Percentiles rank a stretch among this genome's conserved stretches.
Evolutionary conservation across 768 basidiomycete genomes (phyloP).

Genomic region (Tephrocybe sp.): DNA sequence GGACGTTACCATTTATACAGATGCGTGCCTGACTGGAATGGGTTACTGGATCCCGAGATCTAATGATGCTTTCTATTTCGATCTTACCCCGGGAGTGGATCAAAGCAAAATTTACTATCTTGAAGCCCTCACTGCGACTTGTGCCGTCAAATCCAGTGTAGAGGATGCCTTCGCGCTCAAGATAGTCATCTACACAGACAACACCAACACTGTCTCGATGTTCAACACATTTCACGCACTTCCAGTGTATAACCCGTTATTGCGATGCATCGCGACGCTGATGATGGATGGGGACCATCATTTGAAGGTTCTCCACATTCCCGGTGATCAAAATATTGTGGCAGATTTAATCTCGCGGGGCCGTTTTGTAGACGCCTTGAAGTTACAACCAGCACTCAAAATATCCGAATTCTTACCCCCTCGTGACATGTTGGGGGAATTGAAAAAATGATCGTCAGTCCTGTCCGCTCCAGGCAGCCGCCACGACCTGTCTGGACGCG

Average conservation of each 20-base stretch:
- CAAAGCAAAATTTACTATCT: constrained; percentile 21
- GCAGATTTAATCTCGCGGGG: constrained; percentile 19
- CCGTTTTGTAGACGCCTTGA: not conserved
- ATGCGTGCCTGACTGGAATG: constrained; percentile 3
- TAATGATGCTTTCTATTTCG: constrained; percentile 12
- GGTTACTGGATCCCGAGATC: constrained; percentile 21
- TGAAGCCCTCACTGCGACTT: constrained; percentile 23
- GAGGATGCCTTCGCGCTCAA: not conserved
- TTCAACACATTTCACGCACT: constrained; percentile 1
- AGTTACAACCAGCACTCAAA: not conserved
- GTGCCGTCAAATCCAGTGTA: constrained; percentile 4
- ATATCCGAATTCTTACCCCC: constrained; percentile 19
- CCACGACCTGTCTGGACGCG: constrained; percentile 28
- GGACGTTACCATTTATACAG: no score
- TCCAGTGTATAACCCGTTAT: constrained; percentile 13
- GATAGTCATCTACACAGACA: constrained; percentile 28
- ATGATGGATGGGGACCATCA: not conserved
- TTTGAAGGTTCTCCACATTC: constrained; percentile 13
- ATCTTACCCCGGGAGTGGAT: not conserved
- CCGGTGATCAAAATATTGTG: constrained; percentile 15
- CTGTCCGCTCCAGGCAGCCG: constrained; percentile 27
- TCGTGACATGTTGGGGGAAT: constrained; percentile 26
- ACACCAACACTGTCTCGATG: constrained; percentile 25
- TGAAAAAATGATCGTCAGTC: constrained; percentile 15
- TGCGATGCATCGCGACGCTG: constrained; percentile 21